A percentile compares a stretch with the other conserved stretches of the same genome.
Evolutionary conservation across 805 yeast genomes (phyloP).

Genomic region (Ogataea parapolymorpha): DNA sequence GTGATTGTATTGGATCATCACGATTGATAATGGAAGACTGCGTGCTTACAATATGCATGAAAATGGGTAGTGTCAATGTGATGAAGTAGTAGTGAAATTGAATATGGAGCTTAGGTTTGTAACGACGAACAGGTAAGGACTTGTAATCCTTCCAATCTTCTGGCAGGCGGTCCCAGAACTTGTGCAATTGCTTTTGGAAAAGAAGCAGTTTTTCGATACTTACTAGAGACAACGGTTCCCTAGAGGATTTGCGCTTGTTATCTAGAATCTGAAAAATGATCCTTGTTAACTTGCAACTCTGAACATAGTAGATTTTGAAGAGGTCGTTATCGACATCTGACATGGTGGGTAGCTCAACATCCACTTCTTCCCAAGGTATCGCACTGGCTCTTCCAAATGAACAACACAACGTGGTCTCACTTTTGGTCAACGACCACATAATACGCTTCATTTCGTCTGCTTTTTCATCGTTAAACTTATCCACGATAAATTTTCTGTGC

Average conservation of each 20-base stretch:
- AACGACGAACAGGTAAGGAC: slow-evolving; percentile 33
- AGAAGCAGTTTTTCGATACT: slow-evolving; percentile 40
- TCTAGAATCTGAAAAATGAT: slow-evolving; percentile 40
- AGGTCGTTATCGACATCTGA: slow-evolving; percentile 31
- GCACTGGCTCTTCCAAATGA: slow-evolving; percentile 46
- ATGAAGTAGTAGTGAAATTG: slow-evolving; percentile 41
- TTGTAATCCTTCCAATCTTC: slow-evolving; percentile 32
- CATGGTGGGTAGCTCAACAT: slow-evolving; percentile 37
- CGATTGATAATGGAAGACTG: slow-evolving; percentile 35
- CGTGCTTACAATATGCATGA: slow-evolving; percentile 37
- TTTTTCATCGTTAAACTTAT: slow-evolving; percentile 32
- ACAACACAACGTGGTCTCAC: slow-evolving; percentile 39
- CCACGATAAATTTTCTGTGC: slow-evolving; percentile 38
- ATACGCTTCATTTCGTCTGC: slow-evolving; percentile 40
- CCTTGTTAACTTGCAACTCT: slow-evolving; percentile 35
- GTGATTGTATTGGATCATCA: slow-evolving; percentile 41
- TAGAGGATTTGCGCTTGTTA: slow-evolving; percentile 35
- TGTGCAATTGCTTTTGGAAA: slow-evolving; percentile 34
- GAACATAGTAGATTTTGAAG: slow-evolving; percentile 32
- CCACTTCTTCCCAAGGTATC: slow-evolving; percentile 44
- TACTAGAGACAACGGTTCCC: slow-evolving; percentile 38
- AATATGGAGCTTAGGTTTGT: slow-evolving; percentile 40
- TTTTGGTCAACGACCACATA: slow-evolving; percentile 44
- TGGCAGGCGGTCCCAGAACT: slow-evolving; percentile 35
- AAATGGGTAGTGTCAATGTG: slow-evolving; percentile 41